phyloP scores from a whole-genome alignment of 139 green algal genomes.

The Yamagishiella unicocca region DNA sequence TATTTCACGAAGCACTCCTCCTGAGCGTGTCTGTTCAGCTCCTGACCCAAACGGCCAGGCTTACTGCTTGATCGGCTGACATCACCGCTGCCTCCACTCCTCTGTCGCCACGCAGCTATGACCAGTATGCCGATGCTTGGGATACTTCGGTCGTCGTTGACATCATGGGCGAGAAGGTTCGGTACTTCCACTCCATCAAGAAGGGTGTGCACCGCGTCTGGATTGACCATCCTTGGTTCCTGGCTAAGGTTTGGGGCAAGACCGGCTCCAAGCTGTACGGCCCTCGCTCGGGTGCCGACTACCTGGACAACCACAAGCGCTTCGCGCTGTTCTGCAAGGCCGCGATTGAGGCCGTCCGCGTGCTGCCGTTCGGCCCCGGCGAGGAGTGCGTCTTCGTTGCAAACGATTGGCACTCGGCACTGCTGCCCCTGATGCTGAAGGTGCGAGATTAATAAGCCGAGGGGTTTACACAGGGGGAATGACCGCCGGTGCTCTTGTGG shows the following conservation, averaged over 20 bases:
- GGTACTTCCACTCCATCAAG: slow-evolving; percentile 98
- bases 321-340: slow-evolving; percentile 97
- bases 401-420: slow-evolving; percentile 93
- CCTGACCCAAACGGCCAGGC: no score
- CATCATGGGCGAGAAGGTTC: slow-evolving; percentile 88
- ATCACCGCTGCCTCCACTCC: not conserved
- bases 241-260: slow-evolving; percentile 97
- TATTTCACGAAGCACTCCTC: no score
- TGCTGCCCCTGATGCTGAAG: slow-evolving; percentile 96
- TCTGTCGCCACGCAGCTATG: slow-evolving; percentile 76
- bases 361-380: slow-evolving; percentile 90
- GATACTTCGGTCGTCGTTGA: slow-evolving; percentile 89
- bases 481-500: no score
- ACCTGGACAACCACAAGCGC: slow-evolving; percentile 95
- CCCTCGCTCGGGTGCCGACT: slow-evolving; percentile 90
- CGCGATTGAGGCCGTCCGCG: slow-evolving; percentile 78
- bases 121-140: slow-evolving; percentile 98
- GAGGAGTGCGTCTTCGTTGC: slow-evolving; percentile 95
- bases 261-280: slow-evolving; percentile 98
- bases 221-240: slow-evolving; percentile 95
- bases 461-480: no score
- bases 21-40: no score
- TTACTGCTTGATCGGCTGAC: no score
- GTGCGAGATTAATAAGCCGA: no score
- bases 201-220: slow-evolving; percentile 98